Evolutionary conservation across 1,139 yeast species (phyloP).

Genomic region (Kodamaea derodonti): DNA sequence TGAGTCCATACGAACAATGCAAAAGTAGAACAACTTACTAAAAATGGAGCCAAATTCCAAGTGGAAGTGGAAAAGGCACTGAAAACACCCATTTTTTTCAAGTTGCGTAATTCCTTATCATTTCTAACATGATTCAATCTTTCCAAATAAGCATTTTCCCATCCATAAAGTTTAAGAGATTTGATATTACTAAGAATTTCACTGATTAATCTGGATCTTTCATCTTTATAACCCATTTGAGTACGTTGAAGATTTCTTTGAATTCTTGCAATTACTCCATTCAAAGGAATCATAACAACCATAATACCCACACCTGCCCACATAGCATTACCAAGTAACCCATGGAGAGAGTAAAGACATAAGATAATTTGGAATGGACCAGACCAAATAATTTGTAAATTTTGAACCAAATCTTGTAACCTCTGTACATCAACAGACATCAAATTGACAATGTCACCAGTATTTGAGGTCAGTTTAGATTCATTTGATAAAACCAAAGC

Average conservation of each 20-base stretch:
- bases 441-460: slow-evolving; percentile 96
- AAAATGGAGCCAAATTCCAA: slow-evolving; percentile 85
- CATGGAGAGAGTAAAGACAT: slow-evolving; percentile 74
- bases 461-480: slow-evolving; percentile 70
- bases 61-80: slow-evolving; percentile 72
- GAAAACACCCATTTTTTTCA: slow-evolving; percentile 73
- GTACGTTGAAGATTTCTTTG: slow-evolving; percentile 73
- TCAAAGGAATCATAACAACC: slow-evolving; percentile 81
- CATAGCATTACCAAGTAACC: slow-evolving; percentile 83
- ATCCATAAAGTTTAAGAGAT: slow-evolving; percentile 86
- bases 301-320: slow-evolving; percentile 93
- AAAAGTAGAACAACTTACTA: slow-evolving; percentile 90
- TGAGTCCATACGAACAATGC: slow-evolving; percentile 70
- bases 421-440: slow-evolving; percentile 98
- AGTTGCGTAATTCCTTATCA: slow-evolving; percentile 77
- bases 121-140: slow-evolving; percentile 80
- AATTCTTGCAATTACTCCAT: slow-evolving; percentile 65
- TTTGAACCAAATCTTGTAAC: slow-evolving; percentile 83
- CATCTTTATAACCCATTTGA: slow-evolving; percentile 46
- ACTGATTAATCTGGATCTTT: slow-evolving; percentile 57
- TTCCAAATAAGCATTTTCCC: slow-evolving; percentile 85
- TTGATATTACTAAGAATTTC: slow-evolving; percentile 90
- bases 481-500: slow-evolving; percentile 80
- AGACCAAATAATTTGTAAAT: slow-evolving; percentile 88
- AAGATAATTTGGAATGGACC: slow-evolving; percentile 90